Percentiles rank a stretch among this genome's conserved stretches.
Evolutionary conservation across 169 alveolate genomes (phyloP).

Genomic region (Theileria sp.): DNA sequence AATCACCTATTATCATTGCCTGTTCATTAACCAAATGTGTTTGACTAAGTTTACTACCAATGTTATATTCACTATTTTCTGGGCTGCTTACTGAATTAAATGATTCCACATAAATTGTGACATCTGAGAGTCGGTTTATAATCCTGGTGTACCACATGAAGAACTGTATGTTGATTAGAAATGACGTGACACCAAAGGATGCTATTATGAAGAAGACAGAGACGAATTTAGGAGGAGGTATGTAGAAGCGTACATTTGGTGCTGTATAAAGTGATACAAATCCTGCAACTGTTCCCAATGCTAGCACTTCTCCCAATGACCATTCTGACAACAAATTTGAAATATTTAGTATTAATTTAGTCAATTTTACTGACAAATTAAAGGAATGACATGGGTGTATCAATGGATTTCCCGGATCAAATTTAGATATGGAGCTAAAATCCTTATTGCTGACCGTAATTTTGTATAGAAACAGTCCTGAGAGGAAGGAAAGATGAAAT

Average conservation of each 20-base stretch:
- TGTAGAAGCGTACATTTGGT: constrained; percentile 28
- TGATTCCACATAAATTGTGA: constrained; percentile 38
- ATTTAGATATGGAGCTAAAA: constrained; percentile 19
- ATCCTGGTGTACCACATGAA: constrained; percentile 55
- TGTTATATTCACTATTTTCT: not conserved
- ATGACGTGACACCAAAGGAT: constrained; percentile 53
- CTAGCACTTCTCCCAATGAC: constrained; percentile 65
- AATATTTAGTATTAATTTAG: constrained; percentile 32
- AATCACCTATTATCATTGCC: not conserved
- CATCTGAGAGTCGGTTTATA: constrained; percentile 41
- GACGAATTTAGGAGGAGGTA: constrained; percentile 56
- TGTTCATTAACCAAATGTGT: not conserved
- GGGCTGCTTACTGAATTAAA: not conserved
- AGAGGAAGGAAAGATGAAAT: constrained; percentile 32
- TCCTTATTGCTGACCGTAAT: constrained; percentile 22
- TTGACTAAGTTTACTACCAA: not conserved
- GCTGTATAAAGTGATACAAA: constrained; percentile 49
- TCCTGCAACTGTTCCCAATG: constrained; percentile 58
- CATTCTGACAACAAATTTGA: constrained; percentile 62
- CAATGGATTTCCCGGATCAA: constrained; percentile 15
- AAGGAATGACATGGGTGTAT: constrained; percentile 13
- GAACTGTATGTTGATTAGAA: constrained; percentile 32
- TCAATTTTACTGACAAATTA: constrained; percentile 21
- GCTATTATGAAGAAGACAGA: constrained; percentile 47
- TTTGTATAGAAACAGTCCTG: constrained; percentile 55